These are phyloP conservation scores for Backusella westeae DNA, from an alignment of 192 early-diverging fungal species.

Conservation along the genomic window DNA sequence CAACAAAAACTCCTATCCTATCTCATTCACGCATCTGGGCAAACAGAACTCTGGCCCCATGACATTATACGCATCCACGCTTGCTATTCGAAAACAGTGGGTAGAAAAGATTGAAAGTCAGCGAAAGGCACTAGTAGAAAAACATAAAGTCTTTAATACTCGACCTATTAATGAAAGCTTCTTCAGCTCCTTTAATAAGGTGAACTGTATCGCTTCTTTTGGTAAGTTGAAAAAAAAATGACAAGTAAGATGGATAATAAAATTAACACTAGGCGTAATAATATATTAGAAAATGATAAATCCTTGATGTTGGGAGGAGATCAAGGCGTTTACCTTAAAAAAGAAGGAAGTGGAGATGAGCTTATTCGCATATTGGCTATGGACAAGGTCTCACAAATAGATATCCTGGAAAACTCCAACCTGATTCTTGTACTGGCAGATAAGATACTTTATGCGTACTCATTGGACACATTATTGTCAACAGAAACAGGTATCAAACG, in stretches of 20 bases:
- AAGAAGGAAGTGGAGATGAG: slow-evolving; percentile 42
- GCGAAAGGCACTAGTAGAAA: slow-evolving; percentile 41
- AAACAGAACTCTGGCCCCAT: slow-evolving; percentile 47
- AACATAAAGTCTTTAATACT: slow-evolving; percentile 54
- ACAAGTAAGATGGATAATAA: neutral
- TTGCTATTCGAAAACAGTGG: slow-evolving; percentile 80
- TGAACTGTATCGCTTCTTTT: slow-evolving; percentile 54
- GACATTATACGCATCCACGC: slow-evolving; percentile 74
- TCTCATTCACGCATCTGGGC: slow-evolving; percentile 13
- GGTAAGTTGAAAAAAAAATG: slow-evolving; percentile 24
- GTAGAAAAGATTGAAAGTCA: slow-evolving; percentile 75
- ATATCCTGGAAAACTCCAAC: slow-evolving; percentile 75
- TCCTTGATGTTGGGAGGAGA: slow-evolving; percentile 83
- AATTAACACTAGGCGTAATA: neutral
- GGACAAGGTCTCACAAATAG: slow-evolving; percentile 85
- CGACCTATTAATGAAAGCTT: slow-evolving; percentile 49
- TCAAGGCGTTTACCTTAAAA: slow-evolving; percentile 73
- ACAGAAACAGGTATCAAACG: slow-evolving; percentile 40
- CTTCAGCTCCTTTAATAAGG: slow-evolving; percentile 52
- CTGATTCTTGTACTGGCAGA: slow-evolving; percentile 82
- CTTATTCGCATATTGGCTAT: slow-evolving; percentile 58
- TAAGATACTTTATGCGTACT: slow-evolving; percentile 58
- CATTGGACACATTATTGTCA: slow-evolving; percentile 51
- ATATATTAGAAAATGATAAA: slow-evolving; percentile 30
- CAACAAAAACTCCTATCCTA: slow-evolving; percentile 8